Percentiles rank a stretch among this genome's conserved stretches.
Evolutionary conservation across 2,329 filamentous ascomycete genomes (phyloP).

Genomic region (Colletotrichum sp.): DNA sequence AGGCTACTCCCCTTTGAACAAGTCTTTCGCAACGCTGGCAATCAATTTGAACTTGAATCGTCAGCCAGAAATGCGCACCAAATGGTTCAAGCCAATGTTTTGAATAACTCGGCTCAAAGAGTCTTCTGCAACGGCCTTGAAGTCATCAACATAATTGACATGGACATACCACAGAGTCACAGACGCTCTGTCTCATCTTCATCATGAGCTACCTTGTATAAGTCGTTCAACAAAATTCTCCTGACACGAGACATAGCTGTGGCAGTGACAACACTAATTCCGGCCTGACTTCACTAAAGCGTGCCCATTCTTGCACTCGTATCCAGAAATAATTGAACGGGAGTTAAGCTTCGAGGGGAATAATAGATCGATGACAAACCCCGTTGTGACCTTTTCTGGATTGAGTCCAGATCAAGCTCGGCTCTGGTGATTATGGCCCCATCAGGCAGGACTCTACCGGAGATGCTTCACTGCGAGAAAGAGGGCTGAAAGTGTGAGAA

Average conservation of each 20-base stretch:
- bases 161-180: not conserved
- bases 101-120: not conserved
- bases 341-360: no score
- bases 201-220: not conserved
- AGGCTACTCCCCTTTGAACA: not conserved
- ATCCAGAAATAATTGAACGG: not conserved
- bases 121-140: not conserved
- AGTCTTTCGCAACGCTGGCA: not conserved
- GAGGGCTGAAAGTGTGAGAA: not conserved
- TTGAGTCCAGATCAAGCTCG: not conserved
- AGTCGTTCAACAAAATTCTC: not conserved
- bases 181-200: not conserved
- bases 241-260: not conserved
- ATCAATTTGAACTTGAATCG: not conserved
- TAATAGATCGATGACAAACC: not conserved
- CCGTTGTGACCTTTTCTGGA: not conserved
- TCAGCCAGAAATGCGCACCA: not conserved
- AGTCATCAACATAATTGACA: not conserved
- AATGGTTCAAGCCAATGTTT: not conserved
- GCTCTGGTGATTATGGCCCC: not conserved
- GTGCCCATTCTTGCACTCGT: not conserved
- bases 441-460: not conserved
- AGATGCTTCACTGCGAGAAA: not conserved
- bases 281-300: no score
- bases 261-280: not conserved